Percentiles rank a stretch among this genome's conserved stretches.
phyloP scores from a whole-genome alignment of 164 flowering plant species.

The Vitis riparia region DNA sequence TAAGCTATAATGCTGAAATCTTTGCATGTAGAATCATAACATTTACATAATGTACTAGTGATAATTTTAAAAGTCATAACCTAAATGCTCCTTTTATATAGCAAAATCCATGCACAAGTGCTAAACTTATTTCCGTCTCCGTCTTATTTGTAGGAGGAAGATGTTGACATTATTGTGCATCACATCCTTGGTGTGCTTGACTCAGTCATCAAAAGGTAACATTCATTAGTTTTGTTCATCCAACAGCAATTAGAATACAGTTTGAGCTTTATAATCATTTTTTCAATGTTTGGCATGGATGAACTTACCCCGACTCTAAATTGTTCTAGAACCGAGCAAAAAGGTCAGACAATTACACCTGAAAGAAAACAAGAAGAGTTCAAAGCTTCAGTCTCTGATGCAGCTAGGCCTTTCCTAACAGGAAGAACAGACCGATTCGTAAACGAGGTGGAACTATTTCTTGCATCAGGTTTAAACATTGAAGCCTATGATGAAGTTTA shows the following conservation, averaged over 20 bases:
- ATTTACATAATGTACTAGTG: too few relatives aligned
- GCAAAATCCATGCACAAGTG: background rate
- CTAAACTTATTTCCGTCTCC: background rate
- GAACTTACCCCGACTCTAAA: background rate
- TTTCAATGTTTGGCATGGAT: background rate
- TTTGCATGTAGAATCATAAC: too few relatives aligned
- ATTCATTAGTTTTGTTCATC: background rate
- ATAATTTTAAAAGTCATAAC: too few relatives aligned
- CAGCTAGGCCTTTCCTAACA: slow-evolving; percentile 67
- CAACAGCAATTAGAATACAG: too few relatives aligned
- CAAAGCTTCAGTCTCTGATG: slow-evolving; percentile 47
- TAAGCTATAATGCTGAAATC: too few relatives aligned
- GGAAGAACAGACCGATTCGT: slow-evolving; percentile 69
- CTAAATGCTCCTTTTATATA: too few relatives aligned
- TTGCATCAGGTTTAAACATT: slow-evolving; percentile 72
- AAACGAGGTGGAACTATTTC: slow-evolving; percentile 76
- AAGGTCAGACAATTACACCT: slow-evolving; percentile 14
- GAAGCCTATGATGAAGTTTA: slow-evolving; percentile 80
- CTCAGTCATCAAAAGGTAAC: slow-evolving; percentile 49
- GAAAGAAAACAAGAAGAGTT: slow-evolving; percentile 50
- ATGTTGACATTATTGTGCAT: slow-evolving; percentile 65
- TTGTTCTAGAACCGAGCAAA: slow-evolving; percentile 35
- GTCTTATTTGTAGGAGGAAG: slow-evolving; percentile 51
- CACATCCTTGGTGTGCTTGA: slow-evolving; percentile 65
- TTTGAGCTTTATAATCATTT: too few relatives aligned